Conservation (phyloP, 192 early-diverging fungal species). For the Backusella macrospora region DNA sequence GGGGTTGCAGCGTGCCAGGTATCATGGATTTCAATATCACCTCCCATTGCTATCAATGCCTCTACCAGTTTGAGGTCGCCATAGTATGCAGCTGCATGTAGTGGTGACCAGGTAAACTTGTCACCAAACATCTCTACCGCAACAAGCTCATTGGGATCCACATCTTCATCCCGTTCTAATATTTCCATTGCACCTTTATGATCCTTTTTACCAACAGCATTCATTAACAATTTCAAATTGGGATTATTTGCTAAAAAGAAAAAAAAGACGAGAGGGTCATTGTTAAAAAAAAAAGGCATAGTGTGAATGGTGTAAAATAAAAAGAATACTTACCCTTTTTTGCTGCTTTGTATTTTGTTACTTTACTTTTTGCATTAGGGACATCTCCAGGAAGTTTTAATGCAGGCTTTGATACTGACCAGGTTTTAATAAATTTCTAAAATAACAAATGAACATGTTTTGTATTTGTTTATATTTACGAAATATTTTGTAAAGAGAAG, state of each 20-base stretch:
- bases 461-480: neutral
- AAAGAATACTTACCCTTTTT: neutral
- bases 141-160: slow-evolving; percentile 36
- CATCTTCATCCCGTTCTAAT: slow-evolving; percentile 11
- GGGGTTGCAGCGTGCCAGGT: slow-evolving; percentile 83
- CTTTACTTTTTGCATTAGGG: neutral
- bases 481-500: neutral
- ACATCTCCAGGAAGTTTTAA: slow-evolving; percentile 21
- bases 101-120: slow-evolving; percentile 78
- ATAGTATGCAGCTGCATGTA: slow-evolving; percentile 88
- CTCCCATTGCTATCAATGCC: slow-evolving; percentile 73
- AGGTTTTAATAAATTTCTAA: slow-evolving; percentile 39
- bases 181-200: slow-evolving; percentile 18
- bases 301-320: neutral
- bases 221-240: slow-evolving; percentile 15
- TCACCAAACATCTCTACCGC: slow-evolving; percentile 46
- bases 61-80: slow-evolving; percentile 69
- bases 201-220: slow-evolving; percentile 23
- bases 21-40: slow-evolving; percentile 79
- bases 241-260: neutral
- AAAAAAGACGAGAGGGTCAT: neutral
- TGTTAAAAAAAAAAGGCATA: neutral
- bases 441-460: neutral
- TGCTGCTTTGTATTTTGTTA: neutral
- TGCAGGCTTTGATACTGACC: slow-evolving; percentile 19